phyloP scores from a whole-genome alignment of 768 basidiomycete species.

The Galerina sulciceps region DNA sequence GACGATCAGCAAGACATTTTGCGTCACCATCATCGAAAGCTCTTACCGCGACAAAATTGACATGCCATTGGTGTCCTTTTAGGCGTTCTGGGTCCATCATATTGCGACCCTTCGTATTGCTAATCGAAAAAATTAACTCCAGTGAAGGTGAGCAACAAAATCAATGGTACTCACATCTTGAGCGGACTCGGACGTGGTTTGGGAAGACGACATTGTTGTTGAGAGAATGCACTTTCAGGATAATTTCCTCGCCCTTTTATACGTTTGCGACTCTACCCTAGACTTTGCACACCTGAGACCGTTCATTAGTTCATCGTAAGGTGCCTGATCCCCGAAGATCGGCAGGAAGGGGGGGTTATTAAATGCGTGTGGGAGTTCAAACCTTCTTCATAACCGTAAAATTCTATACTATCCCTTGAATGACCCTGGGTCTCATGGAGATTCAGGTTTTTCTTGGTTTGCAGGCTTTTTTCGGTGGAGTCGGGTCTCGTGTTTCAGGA shows the following conservation, averaged over 20 bases:
- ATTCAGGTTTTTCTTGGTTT: not conserved
- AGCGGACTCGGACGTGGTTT: not conserved
- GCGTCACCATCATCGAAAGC: not conserved
- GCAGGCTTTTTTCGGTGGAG: conserved; percentile 1
- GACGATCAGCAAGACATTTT: not conserved
- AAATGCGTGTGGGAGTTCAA: conserved; percentile 15
- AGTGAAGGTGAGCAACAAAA: not conserved
- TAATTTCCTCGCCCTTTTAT: conserved; percentile 13
- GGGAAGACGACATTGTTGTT: conserved; percentile 14
- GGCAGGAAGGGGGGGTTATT: conserved; percentile 7
- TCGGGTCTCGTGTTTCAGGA: conserved; percentile 4
- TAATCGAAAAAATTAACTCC: not conserved
- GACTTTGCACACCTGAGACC: conserved; percentile 1
- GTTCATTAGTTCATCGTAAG: not conserved
- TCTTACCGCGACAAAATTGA: conserved; percentile 69
- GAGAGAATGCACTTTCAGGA: not conserved
- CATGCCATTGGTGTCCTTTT: conserved; percentile 73
- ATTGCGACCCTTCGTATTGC: conserved; percentile 12
- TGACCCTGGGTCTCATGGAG: conserved; percentile 7
- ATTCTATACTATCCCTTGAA: conserved; percentile 4
- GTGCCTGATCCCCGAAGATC: conserved; percentile 7
- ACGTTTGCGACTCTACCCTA: not conserved
- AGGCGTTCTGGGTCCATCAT: conserved; percentile 32
- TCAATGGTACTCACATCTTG: conserved; percentile 11
- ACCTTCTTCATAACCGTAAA: conserved; percentile 6